A percentile compares a stretch with the other conserved stretches of the same genome.
Conservation (phyloP, 2,329 filamentous ascomycete genomes). For the Drechslerella stenobrocha region DNA sequence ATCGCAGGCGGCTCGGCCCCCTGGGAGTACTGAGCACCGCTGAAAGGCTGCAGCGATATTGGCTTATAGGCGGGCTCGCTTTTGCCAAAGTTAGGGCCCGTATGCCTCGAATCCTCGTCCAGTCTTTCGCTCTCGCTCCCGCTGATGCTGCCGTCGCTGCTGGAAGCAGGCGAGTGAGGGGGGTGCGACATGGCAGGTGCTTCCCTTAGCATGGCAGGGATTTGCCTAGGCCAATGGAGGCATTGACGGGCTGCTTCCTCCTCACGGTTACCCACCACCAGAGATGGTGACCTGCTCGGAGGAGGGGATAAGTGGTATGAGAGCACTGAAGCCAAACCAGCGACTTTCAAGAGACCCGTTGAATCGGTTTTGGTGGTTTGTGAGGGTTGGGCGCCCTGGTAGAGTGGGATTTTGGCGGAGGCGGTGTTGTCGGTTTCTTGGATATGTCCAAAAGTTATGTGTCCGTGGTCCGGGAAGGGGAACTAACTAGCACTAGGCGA, state of each 20-base stretch:
- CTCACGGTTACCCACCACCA: conserved; percentile 53
- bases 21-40: conserved; percentile 33
- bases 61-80: conserved; percentile 18
- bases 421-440: conserved; percentile 32
- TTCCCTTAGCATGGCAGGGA: conserved; percentile 51
- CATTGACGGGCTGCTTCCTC: conserved; percentile 53
- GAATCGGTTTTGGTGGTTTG: conserved; percentile 15
- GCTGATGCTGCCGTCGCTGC: conserved; percentile 28
- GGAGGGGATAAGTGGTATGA: conserved; percentile 51
- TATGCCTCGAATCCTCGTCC: conserved; percentile 22
- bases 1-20: conserved; percentile 47
- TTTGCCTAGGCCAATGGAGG: conserved; percentile 50
- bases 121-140: conserved; percentile 35
- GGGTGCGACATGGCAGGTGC: conserved; percentile 53
- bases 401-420: conserved; percentile 24
- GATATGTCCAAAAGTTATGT: conserved; percentile 6
- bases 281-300: conserved; percentile 52
- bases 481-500: conserved; percentile 22
- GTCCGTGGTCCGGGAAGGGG: conserved; percentile 38
- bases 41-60: conserved; percentile 13
- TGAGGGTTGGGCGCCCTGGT: conserved; percentile 25
- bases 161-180: conserved; percentile 48
- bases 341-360: conserved; percentile 36
- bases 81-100: conserved; percentile 13
- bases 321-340: conserved; percentile 49